A percentile compares a stretch with the other conserved stretches of the same genome.
These are phyloP conservation scores for Calonectria pauciramosa DNA, from an alignment of 2,329 filamentous ascomycete genomes.

Conservation along the genomic window DNA sequence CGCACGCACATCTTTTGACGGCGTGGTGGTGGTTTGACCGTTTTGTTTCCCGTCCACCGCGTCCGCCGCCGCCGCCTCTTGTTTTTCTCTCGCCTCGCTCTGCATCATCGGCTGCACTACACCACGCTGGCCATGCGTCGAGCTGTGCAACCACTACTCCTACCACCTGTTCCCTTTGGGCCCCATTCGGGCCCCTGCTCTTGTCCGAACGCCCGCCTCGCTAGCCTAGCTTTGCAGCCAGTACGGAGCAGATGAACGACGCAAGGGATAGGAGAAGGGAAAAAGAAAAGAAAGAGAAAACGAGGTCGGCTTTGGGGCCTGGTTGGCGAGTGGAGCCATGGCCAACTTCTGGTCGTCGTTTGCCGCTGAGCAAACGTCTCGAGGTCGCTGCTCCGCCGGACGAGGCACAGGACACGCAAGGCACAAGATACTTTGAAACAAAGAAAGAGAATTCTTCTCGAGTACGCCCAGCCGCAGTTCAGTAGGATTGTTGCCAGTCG, in stretches of 20 bases:
- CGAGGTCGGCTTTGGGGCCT: neutral
- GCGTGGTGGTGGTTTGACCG: conserved; percentile 19
- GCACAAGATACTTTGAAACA: neutral
- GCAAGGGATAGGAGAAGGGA: neutral
- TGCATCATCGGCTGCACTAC: neutral
- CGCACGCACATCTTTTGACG: conserved; percentile 8
- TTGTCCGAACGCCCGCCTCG: conserved; percentile 3
- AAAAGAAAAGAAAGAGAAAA: neutral
- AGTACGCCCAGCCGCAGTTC: neutral
- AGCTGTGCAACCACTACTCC: neutral
- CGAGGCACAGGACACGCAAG: neutral
- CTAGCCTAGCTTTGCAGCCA: conserved; percentile 5
- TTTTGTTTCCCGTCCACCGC: conserved; percentile 10
- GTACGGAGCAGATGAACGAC: neutral
- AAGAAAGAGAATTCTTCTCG: neutral
- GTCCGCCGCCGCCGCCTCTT: neutral
- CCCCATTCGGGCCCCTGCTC: neutral
- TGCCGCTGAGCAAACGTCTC: neutral
- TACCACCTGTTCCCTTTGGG: neutral
- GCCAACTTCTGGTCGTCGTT: neutral
- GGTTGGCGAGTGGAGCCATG: neutral
- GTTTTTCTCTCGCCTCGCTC: neutral
- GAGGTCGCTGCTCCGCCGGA: neutral
- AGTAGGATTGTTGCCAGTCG: neutral
- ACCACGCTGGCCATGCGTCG: neutral